phyloP scores from a whole-genome alignment of 495 filamentous ascomycete species.

The Penicillium odoratum region DNA sequence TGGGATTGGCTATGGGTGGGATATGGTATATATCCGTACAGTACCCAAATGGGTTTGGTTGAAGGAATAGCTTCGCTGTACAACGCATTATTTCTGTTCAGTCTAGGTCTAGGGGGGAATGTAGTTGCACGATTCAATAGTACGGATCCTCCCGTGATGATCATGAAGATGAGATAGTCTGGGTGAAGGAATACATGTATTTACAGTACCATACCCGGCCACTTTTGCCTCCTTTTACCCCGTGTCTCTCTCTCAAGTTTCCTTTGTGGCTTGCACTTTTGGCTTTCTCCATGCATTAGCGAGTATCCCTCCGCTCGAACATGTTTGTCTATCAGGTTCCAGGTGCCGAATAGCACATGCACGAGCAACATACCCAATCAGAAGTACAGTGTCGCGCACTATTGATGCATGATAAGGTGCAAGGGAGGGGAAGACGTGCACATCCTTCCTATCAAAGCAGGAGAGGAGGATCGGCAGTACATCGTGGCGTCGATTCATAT shows the following conservation, averaged over 20 bases:
- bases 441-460: neutral
- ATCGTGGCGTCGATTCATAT: neutral
- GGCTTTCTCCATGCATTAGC: neutral
- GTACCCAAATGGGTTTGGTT: too few relatives aligned
- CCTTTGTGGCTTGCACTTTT: neutral
- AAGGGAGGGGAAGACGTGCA: neutral
- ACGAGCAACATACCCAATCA: conserved; percentile 7
- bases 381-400: conserved; percentile 1
- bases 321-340: conserved; percentile 1
- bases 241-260: neutral
- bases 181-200: neutral
- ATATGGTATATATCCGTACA: too few relatives aligned
- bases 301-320: neutral
- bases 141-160: neutral
- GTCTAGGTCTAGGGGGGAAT: neutral
- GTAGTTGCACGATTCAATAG: conserved; percentile 3
- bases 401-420: conserved; percentile 22
- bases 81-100: too few relatives aligned
- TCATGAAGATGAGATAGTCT: too few relatives aligned
- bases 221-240: neutral
- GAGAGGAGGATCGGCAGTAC: neutral
- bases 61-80: too few relatives aligned
- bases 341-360: conserved; percentile 9
- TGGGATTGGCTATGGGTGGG: too few relatives aligned
- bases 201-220: neutral